Percentiles rank a stretch among this genome's conserved stretches.
Conservation (phyloP, 163 green algal genomes). For the Scenedesmus sp. region DNA sequence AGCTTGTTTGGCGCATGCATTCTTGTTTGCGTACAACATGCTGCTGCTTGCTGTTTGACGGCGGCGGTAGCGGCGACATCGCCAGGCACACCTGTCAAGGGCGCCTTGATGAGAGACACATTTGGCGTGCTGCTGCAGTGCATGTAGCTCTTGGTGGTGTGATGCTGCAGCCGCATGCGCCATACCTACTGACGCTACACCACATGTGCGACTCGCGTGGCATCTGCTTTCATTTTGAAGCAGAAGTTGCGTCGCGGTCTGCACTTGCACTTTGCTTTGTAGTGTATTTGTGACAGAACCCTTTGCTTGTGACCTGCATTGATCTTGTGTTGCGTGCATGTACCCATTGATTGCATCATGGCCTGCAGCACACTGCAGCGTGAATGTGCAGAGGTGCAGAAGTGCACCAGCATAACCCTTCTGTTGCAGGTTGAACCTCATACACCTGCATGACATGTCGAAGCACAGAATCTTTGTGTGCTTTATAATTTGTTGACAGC, state of each 20-base stretch:
- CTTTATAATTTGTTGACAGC: neutral
- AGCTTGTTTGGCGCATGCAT: neutral
- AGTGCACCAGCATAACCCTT: neutral
- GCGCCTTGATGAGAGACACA: neutral
- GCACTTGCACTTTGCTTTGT: neutral
- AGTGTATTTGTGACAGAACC: neutral
- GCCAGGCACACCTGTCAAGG: neutral
- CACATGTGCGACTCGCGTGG: neutral
- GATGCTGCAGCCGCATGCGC: neutral
- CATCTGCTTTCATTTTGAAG: neutral
- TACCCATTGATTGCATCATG: neutral
- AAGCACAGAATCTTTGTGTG: neutral
- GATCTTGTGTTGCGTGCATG: neutral
- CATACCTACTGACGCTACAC: neutral
- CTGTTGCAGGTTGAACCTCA: neutral
- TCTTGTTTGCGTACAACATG: neutral
- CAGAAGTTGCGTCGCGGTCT: neutral
- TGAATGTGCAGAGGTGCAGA: neutral
- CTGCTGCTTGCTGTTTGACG: neutral
- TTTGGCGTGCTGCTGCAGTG: neutral
- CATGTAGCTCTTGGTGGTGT: neutral
- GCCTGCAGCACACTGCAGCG: constrained; percentile 1
- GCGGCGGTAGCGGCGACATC: neutral
- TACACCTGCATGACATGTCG: neutral
- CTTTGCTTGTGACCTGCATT: neutral